Percentiles rank a stretch among this genome's conserved stretches.
These are phyloP conservation scores for Biscutella laevigata DNA, from an alignment of 441 rosid species.

Conservation along the genomic window DNA sequence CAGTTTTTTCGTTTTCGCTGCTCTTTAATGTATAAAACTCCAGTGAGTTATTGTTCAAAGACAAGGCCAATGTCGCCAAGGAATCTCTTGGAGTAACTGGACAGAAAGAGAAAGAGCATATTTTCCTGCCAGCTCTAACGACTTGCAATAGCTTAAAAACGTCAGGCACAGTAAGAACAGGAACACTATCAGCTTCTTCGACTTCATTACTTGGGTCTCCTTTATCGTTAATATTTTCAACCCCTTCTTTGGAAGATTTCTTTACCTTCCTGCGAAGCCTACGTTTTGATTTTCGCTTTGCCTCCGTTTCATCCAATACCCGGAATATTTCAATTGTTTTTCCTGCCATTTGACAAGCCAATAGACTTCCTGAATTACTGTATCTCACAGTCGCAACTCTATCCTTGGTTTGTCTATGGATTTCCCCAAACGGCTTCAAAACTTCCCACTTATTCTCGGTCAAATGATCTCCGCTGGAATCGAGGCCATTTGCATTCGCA, in stretches of 20 bases:
- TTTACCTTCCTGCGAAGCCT: slow-evolving; percentile 85
- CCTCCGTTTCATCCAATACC: slow-evolving; percentile 66
- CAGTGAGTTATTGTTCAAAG: slow-evolving; percentile 78
- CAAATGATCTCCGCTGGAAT: slow-evolving; percentile 29
- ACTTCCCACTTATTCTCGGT: slow-evolving; percentile 66
- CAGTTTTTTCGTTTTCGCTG: slow-evolving; percentile 37
- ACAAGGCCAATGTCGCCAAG: slow-evolving; percentile 65
- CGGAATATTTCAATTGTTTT: slow-evolving; percentile 66
- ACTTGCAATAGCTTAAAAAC: slow-evolving; percentile 77
- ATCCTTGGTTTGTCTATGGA: slow-evolving; percentile 78
- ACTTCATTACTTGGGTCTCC: slow-evolving; percentile 30
- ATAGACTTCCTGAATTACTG: slow-evolving; percentile 58
- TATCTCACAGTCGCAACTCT: slow-evolving; percentile 76
- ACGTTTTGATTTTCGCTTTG: slow-evolving; percentile 83
- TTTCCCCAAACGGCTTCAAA: slow-evolving; percentile 65
- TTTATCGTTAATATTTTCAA: slow-evolving; percentile 28
- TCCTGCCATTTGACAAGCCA: slow-evolving; percentile 91
- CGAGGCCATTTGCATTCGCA: slow-evolving; percentile 26
- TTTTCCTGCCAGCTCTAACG: slow-evolving; percentile 70
- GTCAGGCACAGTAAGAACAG: slow-evolving; percentile 47
- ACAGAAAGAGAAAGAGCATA: slow-evolving; percentile 71
- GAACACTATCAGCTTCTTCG: slow-evolving; percentile 33
- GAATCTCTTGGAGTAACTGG: slow-evolving; percentile 52
- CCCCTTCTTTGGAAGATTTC: slow-evolving; percentile 48
- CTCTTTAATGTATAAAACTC: slow-evolving; percentile 73